Conservation (phyloP, 371 early-diverging fungal genomes). For the Actinomortierella ambigua region DNA sequence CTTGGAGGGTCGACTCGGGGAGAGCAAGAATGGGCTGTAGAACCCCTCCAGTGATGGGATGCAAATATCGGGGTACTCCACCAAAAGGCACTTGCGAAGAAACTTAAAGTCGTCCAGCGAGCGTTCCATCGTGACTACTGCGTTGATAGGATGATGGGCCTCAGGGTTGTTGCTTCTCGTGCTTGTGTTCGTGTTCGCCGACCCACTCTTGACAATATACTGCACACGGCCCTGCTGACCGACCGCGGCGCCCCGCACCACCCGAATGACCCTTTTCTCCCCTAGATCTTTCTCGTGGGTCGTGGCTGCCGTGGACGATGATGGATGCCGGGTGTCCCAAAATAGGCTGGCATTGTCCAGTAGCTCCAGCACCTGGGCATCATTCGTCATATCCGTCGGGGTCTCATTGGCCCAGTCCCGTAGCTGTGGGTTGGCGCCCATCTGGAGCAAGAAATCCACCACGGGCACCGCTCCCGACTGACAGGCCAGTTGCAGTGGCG, state of each 20-base stretch:
- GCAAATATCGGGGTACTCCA: constrained; percentile 55
- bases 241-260: constrained; percentile 33
- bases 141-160: too few relatives aligned
- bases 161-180: too few relatives aligned
- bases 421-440: constrained; percentile 41
- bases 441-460: constrained; percentile 36
- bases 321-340: constrained; percentile 17
- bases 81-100: constrained; percentile 48
- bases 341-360: constrained; percentile 47
- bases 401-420: constrained; percentile 47
- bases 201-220: constrained; percentile 52
- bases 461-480: constrained; percentile 23
- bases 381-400: constrained; percentile 48
- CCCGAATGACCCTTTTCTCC: constrained; percentile 39
- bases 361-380: constrained; percentile 28
- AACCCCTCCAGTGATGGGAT: constrained; percentile 55
- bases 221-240: constrained; percentile 35
- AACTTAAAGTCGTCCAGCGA: constrained; percentile 54
- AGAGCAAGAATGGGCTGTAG: constrained; percentile 46
- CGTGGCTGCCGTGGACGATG: too few relatives aligned
- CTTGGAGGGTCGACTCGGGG: constrained; percentile 52
- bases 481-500: constrained; percentile 33
- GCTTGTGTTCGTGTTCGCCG: constrained; percentile 25
- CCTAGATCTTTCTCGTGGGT: background rate
- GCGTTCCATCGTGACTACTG: constrained; percentile 45